A percentile compares a stretch with the other conserved stretches of the same genome.
Conservation (phyloP, 164 flowering plant genomes). For the Macadamia tetraphylla region DNA sequence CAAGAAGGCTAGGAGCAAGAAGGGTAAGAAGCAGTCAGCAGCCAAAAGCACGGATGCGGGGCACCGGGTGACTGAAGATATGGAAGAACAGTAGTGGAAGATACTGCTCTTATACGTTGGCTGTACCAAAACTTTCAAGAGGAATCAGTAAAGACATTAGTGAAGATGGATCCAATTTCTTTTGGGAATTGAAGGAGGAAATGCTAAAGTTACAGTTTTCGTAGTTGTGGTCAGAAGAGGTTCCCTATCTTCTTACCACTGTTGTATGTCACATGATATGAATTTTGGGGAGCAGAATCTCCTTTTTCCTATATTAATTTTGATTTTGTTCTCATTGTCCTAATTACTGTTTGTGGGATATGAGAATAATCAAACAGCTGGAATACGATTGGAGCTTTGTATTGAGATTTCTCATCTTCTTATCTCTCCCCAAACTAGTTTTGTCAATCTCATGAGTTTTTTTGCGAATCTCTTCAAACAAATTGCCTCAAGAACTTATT, state of each 20-base stretch:
- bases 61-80: background rate
- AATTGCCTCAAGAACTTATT: too few relatives aligned
- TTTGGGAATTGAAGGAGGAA: background rate
- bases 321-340: background rate
- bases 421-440: too few relatives aligned
- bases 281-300: background rate
- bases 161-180: background rate
- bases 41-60: slow-evolving; percentile 33
- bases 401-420: too few relatives aligned
- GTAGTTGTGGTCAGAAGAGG: background rate
- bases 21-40: slow-evolving; percentile 48
- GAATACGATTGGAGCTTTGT: too few relatives aligned
- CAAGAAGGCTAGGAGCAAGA: slow-evolving; percentile 84
- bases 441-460: too few relatives aligned
- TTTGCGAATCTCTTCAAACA: too few relatives aligned
- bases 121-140: background rate
- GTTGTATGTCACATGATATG: background rate
- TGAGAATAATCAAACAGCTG: too few relatives aligned
- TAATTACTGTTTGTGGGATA: too few relatives aligned
- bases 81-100: background rate
- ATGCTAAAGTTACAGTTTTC: background rate
- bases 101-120: background rate
- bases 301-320: background rate
- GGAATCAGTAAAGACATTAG: background rate
- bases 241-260: background rate